Evolutionary conservation across 2,329 filamentous ascomycete species (phyloP).

Genomic region (Aspergillus sp.): DNA sequence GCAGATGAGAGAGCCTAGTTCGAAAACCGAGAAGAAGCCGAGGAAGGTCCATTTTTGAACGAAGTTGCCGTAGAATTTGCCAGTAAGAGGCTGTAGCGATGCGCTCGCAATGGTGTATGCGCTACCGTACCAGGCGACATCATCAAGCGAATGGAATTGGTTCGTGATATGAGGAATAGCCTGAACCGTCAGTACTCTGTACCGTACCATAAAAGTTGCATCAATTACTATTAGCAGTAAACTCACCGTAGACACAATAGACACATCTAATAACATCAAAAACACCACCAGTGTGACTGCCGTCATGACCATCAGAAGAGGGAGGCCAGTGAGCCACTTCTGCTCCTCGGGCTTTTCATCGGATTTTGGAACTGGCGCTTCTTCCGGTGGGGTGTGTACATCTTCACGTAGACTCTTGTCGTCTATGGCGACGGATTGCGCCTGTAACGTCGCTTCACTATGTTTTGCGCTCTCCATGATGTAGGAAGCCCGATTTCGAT

Average conservation of each 20-base stretch:
- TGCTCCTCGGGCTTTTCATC: neutral
- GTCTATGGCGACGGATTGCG: neutral
- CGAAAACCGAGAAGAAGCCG: constrained; percentile 32
- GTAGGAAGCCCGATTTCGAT: neutral
- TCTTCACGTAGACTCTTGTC: neutral
- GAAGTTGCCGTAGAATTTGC: constrained; percentile 17
- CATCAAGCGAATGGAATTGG: constrained; percentile 36
- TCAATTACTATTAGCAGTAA: neutral
- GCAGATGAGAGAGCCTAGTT: constrained; percentile 27
- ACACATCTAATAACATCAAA: constrained; percentile 54
- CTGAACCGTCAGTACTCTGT: constrained; percentile 18
- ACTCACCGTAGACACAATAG: constrained; percentile 55
- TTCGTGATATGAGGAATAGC: constrained; percentile 54
- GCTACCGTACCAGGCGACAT: constrained; percentile 42
- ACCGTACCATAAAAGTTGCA: neutral
- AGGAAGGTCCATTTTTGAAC: constrained; percentile 28
- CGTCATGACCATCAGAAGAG: constrained; percentile 29
- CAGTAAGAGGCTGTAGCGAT: constrained; percentile 5
- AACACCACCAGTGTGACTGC: constrained; percentile 50
- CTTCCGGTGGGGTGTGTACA: neutral
- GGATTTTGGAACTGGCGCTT: neutral
- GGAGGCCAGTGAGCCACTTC: constrained; percentile 21
- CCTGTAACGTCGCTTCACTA: neutral
- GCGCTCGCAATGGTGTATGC: constrained; percentile 41
- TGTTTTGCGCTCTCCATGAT: neutral